Conservation (phyloP, 2,329 filamentous ascomycete genomes). For the Cordyceps pruinosa region DNA sequence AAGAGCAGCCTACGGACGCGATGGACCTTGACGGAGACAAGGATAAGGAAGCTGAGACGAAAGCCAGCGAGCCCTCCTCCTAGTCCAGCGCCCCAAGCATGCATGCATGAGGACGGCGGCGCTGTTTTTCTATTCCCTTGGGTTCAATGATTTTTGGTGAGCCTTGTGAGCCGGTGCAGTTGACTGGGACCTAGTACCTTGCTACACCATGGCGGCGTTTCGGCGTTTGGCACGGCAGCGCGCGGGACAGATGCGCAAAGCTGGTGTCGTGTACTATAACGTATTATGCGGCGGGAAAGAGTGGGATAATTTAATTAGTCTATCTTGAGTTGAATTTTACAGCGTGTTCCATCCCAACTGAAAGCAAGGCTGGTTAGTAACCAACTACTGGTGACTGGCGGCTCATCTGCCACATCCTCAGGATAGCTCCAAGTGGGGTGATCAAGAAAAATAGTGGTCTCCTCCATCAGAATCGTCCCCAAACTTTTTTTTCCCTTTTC, state of each 20-base stretch:
- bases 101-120: background rate
- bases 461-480: conserved; percentile 11
- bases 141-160: background rate
- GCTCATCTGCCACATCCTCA: background rate
- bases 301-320: background rate
- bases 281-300: background rate
- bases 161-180: background rate
- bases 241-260: background rate
- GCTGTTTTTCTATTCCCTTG: background rate
- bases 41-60: conserved; percentile 17
- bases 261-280: conserved; percentile 1
- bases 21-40: conserved; percentile 30
- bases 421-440: conserved; percentile 10
- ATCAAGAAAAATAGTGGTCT: conserved; percentile 7
- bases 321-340: background rate
- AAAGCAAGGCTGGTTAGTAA: background rate
- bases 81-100: background rate
- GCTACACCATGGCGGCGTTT: conserved; percentile 10
- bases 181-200: background rate
- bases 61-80: background rate
- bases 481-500: conserved; percentile 7
- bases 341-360: background rate
- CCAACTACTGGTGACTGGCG: background rate
- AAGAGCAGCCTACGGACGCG: conserved; percentile 21
- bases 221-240: conserved; percentile 1